Percentiles rank a stretch among this genome's conserved stretches.
These are phyloP conservation scores for Eucalyptus microcorys DNA, from an alignment of 345 rosid genomes.

Conservation along the genomic window DNA sequence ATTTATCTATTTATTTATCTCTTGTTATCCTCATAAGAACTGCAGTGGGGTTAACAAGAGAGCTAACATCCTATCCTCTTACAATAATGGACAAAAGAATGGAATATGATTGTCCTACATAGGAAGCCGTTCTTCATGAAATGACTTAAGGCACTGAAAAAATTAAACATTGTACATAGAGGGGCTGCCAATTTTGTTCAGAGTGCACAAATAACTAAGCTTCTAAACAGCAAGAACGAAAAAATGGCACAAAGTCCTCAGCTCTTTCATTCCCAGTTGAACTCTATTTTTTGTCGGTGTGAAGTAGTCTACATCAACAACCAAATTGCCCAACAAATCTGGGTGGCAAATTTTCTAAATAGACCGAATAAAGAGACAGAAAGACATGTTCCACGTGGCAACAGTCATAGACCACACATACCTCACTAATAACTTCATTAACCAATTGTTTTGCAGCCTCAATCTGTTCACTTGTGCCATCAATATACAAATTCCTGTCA, in stretches of 20 bases:
- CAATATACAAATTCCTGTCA: slow-evolving; percentile 80
- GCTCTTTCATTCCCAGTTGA: neutral
- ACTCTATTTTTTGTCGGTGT: neutral
- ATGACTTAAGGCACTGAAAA: neutral
- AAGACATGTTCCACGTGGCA: slow-evolving; percentile 4
- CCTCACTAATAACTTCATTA: slow-evolving; percentile 95
- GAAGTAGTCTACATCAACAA: neutral
- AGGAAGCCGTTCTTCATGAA: neutral
- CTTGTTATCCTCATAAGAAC: neutral
- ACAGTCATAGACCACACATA: slow-evolving; percentile 29
- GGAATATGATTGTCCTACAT: neutral
- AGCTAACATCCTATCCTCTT: neutral
- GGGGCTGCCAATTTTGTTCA: neutral
- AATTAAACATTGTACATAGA: neutral
- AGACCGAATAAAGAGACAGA: neutral
- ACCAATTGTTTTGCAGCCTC: slow-evolving; percentile 85
- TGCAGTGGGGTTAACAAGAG: neutral
- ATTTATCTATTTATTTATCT: neutral
- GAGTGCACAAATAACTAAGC: neutral
- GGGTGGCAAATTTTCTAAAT: neutral
- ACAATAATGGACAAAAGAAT: neutral
- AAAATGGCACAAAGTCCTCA: neutral
- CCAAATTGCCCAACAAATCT: neutral
- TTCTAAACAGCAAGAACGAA: neutral
- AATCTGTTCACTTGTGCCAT: slow-evolving; percentile 87